A percentile compares a stretch with the other conserved stretches of the same genome.
These are phyloP conservation scores for Colletotrichum karsti DNA, from an alignment of 2,329 filamentous ascomycete genomes.

Conservation along the genomic window DNA sequence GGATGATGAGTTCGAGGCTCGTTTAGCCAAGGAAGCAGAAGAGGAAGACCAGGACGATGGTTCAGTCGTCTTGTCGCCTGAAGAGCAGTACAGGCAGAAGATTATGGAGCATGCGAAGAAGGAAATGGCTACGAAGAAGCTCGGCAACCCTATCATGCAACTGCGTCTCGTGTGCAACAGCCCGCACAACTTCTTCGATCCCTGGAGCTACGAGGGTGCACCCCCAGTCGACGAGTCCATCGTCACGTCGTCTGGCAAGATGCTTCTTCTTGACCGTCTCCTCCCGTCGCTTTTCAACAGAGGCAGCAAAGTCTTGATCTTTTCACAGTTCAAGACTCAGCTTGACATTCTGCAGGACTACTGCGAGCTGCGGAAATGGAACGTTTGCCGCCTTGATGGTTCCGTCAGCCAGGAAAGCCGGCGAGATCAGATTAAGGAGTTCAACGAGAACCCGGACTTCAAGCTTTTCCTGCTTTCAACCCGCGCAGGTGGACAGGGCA, in stretches of 20 bases:
- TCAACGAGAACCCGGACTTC: conserved; percentile 71
- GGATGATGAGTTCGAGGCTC: conserved; percentile 85
- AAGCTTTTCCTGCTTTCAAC: conserved; percentile 91
- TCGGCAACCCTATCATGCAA: conserved; percentile 93
- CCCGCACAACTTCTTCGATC: conserved; percentile 96
- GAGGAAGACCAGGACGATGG: conserved; percentile 47
- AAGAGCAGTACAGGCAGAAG: conserved; percentile 71
- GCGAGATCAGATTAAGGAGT: conserved; percentile 75
- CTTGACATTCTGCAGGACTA: conserved; percentile 92
- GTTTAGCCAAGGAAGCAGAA: conserved; percentile 71
- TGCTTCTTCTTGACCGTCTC: conserved; percentile 90
- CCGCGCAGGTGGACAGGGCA: conserved; percentile 91
- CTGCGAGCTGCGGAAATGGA: conserved; percentile 82
- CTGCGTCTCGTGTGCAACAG: conserved; percentile 91
- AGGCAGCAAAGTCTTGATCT: conserved; percentile 92
- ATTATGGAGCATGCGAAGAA: conserved; percentile 83
- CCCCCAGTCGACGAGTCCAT: conserved; percentile 79
- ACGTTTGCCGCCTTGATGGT: conserved; percentile 90
- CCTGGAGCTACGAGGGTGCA: conserved; percentile 73
- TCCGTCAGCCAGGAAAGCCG: conserved; percentile 79
- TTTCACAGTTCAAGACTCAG: conserved; percentile 95
- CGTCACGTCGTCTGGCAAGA: conserved; percentile 90
- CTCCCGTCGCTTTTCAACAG: conserved; percentile 77
- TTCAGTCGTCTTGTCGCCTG: conserved; percentile 51
- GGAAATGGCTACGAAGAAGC: conserved; percentile 88